Evolutionary conservation across 177 flowering plant species (phyloP).

Genomic region (Tripterygium wilfordii): DNA sequence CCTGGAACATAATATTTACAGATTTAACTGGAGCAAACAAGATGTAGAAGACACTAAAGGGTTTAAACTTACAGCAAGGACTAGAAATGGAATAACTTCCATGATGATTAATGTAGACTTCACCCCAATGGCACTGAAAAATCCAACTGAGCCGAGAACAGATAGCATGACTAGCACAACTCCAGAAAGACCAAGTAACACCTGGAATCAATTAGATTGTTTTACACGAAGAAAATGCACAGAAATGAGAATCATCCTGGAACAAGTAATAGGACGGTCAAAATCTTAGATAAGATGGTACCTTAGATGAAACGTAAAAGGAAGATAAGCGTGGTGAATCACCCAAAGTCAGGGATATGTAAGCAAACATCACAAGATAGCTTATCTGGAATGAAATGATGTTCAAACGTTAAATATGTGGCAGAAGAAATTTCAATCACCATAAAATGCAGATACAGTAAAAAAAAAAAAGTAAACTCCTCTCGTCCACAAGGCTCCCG

Average conservation of each 20-base stretch:
- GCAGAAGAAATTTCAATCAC: too few species aligned
- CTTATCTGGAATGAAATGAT: constrained; percentile 63
- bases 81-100: constrained; percentile 99
- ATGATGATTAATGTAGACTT: constrained; percentile 95
- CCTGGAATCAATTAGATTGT: constrained; percentile 42
- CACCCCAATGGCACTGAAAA: constrained; percentile 95
- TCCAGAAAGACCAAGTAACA: constrained; percentile 90
- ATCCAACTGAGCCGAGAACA: constrained; percentile 94
- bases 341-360: constrained; percentile 91
- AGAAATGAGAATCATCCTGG: too few species aligned
- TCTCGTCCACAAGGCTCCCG: too few species aligned
- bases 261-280: too few species aligned
- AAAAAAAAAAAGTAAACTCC: too few species aligned
- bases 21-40: background rate
- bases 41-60: background rate
- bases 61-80: constrained; percentile 79
- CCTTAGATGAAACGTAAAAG: constrained; percentile 86
- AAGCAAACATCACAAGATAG: constrained; percentile 99
- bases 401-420: too few species aligned
- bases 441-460: too few species aligned
- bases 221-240: too few species aligned
- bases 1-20: too few species aligned
- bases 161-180: constrained; percentile 96
- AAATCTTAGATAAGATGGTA: constrained; percentile 18
- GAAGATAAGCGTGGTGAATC: constrained; percentile 68